These are phyloP conservation scores for Neonectria punicea DNA, from an alignment of 2,329 filamentous ascomycete species.

Conservation along the genomic window DNA sequence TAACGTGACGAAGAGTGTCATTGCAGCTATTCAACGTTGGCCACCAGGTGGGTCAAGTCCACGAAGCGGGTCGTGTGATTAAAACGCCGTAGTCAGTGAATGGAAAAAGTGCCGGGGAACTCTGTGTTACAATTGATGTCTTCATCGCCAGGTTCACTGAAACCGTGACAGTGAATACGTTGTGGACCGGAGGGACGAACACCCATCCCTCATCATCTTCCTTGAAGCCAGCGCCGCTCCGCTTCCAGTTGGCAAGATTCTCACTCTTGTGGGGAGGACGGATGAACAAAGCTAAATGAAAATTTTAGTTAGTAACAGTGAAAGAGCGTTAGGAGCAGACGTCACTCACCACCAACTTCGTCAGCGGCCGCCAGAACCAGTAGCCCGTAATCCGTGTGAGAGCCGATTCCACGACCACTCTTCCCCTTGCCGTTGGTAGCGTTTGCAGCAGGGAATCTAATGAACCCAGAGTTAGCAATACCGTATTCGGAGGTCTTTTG, in stretches of 20 bases:
- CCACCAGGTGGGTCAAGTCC: background rate
- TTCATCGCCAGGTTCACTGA: too few relatives aligned
- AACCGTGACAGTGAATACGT: constrained; percentile 51
- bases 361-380: constrained; percentile 62
- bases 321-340: background rate
- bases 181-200: constrained; percentile 57
- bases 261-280: constrained; percentile 55
- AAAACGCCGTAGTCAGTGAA: too few relatives aligned
- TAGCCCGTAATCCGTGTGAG: constrained; percentile 63
- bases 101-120: background rate
- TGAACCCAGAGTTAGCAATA: background rate
- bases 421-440: constrained; percentile 60
- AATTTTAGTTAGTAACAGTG: background rate
- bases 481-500: too few relatives aligned
- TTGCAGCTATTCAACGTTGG: background rate
- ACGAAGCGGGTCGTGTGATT: background rate
- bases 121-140: background rate
- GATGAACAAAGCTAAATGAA: constrained; percentile 54
- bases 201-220: constrained; percentile 59
- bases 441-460: constrained; percentile 45
- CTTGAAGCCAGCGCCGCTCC: constrained; percentile 54
- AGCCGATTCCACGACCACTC: constrained; percentile 60
- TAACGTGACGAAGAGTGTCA: background rate
- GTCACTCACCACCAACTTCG: constrained; percentile 55
- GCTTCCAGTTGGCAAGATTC: constrained; percentile 57